Evolutionary conservation across 1,284 basidiomycete species (phyloP), one percentile per base, ranked within the genome.

Genomic region (Afroboletus lepidellus): DNA sequence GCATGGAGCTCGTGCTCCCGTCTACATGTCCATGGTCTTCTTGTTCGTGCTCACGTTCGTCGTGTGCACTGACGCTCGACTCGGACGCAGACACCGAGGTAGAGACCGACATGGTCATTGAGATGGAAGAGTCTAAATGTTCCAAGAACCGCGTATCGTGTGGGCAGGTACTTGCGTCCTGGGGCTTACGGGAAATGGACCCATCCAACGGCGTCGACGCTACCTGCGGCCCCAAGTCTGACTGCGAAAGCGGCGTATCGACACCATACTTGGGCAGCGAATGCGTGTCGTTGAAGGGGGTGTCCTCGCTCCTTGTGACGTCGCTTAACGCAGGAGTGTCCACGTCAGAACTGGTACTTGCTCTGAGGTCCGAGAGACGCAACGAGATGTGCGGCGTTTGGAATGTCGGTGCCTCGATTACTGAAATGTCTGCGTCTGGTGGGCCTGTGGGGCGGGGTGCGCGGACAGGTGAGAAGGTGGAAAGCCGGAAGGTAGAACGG

Each of bases 401-500:
- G 42, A 62, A 55, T 6, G 50, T 38, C 0, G 37, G 41, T n/a
- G 43, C 11, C 1, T 53, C 53, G 23, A 41, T 34, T 18, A 39
- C 21, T 20, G 51, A 49, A 16, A 48, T 44, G 15, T 46, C 48
- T 20, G 29, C 47, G 23, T 52, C 27, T 1, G 41, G 18, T 23
- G 37, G 23, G 20, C 33, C 43, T 1, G 34, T 32, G 20, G 50
- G 12, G 43, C 45, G 49, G 29, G 27, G 43, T 3, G 38, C 32
- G 9, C 49, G 52, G 36, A 57, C 24, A 15, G 56, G 54, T 6
- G 65, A 66, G 23, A 60, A 47, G 2, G 57, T 46, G 3, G 66
- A 70, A 18, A 69, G 53, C 33, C 56, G 61, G 44, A 69, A 67
- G 0, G 60, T 62, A 34, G 54, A 49, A 12, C 63, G 54, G 4